A percentile compares a stretch with the other conserved stretches of the same genome.
phyloP scores from a whole-genome alignment of 2,329 filamentous ascomycete species.

The Meredithiella fracta region DNA sequence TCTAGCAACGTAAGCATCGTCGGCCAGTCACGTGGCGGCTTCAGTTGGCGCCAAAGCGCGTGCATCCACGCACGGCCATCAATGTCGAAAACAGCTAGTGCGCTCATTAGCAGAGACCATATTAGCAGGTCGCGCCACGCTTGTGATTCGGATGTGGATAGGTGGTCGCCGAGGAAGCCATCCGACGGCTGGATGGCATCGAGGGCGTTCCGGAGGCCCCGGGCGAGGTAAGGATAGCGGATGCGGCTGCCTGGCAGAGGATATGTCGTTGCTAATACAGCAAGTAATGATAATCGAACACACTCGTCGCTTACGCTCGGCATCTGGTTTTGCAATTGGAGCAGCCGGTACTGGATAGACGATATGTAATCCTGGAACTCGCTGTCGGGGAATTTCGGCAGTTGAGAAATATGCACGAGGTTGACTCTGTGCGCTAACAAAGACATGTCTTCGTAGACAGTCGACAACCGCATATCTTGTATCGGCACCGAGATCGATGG shows the following conservation, averaged over 20 bases:
- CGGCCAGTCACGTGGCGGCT: conserved; percentile 11
- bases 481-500: conserved; percentile 5
- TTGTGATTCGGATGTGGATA: neutral
- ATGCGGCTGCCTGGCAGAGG: conserved; percentile 11
- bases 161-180: neutral
- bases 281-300: conserved; percentile 8
- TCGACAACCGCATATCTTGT: conserved; percentile 8
- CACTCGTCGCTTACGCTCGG: conserved; percentile 11
- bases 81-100: conserved; percentile 12
- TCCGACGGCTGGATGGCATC: conserved; percentile 8
- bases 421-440: conserved; percentile 9
- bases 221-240: conserved; percentile 12
- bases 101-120: conserved; percentile 10
- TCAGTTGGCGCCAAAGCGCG: conserved; percentile 7
- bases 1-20: conserved; percentile 9
- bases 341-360: conserved; percentile 11
- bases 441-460: conserved; percentile 13
- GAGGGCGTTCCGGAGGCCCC: conserved; percentile 8
- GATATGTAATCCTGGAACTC: conserved; percentile 12
- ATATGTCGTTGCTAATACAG: conserved; percentile 13
- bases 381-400: conserved; percentile 10
- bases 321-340: conserved; percentile 9
- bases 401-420: conserved; percentile 7
- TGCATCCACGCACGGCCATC: conserved; percentile 12
- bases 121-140: conserved; percentile 9